A percentile compares a stretch with the other conserved stretches of the same genome.
phyloP scores from a whole-genome alignment of 805 yeast species.

The Myxozyma kluyveri region DNA sequence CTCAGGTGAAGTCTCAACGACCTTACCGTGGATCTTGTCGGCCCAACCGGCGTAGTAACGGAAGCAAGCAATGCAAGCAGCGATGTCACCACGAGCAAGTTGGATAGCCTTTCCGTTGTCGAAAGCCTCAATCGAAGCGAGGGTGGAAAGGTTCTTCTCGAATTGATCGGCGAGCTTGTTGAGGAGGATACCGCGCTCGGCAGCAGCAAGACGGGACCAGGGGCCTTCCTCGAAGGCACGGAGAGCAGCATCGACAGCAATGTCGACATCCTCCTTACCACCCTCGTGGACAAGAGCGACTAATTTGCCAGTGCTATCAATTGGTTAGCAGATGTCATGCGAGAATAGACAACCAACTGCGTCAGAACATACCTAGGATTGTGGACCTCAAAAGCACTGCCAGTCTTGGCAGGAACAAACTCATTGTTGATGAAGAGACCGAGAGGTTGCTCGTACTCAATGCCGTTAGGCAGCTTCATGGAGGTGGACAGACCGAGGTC shows the following conservation, averaged over 20 bases:
- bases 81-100: constrained; percentile 65
- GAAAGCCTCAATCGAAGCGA: constrained; percentile 78
- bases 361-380: constrained; percentile 29
- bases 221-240: constrained; percentile 61
- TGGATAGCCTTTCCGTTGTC: constrained; percentile 85
- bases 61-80: constrained; percentile 62
- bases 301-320: constrained; percentile 49
- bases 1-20: constrained; percentile 68
- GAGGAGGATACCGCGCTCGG: constrained; percentile 60
- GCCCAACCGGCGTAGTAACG: constrained; percentile 90
- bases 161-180: constrained; percentile 72
- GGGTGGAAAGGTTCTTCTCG: constrained; percentile 65
- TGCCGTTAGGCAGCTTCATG: constrained; percentile 70
- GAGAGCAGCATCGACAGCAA: constrained; percentile 82
- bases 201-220: constrained; percentile 73
- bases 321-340: constrained; percentile 1
- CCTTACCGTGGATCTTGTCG: constrained; percentile 76
- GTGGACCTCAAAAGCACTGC: constrained; percentile 59
- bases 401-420: constrained; percentile 59
- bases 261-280: constrained; percentile 70
- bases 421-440: constrained; percentile 80
- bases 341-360: background rate
- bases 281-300: constrained; percentile 73
- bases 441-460: constrained; percentile 70
- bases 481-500: constrained; percentile 35